Percentiles rank a stretch among this genome's conserved stretches.
phyloP scores from a whole-genome alignment of 805 yeast genomes.

The Vanderwaltozyma verrucispora region DNA sequence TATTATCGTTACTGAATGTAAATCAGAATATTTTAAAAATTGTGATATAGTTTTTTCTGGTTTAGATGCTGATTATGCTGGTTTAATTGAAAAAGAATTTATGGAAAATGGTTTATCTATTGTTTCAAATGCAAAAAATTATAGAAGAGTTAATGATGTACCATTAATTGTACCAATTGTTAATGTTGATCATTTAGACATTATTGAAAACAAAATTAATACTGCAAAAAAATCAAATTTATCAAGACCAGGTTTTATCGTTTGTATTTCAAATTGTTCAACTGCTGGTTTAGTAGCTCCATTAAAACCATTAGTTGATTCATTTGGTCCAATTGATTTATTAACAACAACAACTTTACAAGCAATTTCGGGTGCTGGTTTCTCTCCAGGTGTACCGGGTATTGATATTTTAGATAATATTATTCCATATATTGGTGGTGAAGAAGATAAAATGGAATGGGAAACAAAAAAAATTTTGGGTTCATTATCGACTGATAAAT shows the following conservation, averaged over 20 bases:
- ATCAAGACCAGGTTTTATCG: slow-evolving; percentile 66
- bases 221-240: slow-evolving; percentile 46
- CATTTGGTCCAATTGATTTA: slow-evolving; percentile 81
- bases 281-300: slow-evolving; percentile 98
- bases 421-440: slow-evolving; percentile 91
- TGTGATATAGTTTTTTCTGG: slow-evolving; percentile 96
- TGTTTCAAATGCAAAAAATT: slow-evolving; percentile 92
- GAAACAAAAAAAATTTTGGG: slow-evolving; percentile 95
- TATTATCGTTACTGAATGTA: slow-evolving; percentile 69
- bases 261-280: slow-evolving; percentile 96
- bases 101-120: slow-evolving; percentile 73
- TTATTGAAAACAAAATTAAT: slow-evolving; percentile 43
- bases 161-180: slow-evolving; percentile 94
- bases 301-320: slow-evolving; percentile 81
- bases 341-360: slow-evolving; percentile 88
- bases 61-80: slow-evolving; percentile 86
- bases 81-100: slow-evolving; percentile 80
- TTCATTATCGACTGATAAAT: slow-evolving; percentile 37
- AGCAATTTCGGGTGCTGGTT: slow-evolving; percentile 98
- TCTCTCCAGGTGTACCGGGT: slow-evolving; percentile 94
- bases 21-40: slow-evolving; percentile 61
- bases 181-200: slow-evolving; percentile 79
- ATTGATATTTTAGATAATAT: slow-evolving; percentile 91
- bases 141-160: slow-evolving; percentile 76
- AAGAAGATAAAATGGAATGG: slow-evolving; percentile 98